Conservation (phyloP, 768 basidiomycete genomes). For the Scleroderma citrinum region DNA sequence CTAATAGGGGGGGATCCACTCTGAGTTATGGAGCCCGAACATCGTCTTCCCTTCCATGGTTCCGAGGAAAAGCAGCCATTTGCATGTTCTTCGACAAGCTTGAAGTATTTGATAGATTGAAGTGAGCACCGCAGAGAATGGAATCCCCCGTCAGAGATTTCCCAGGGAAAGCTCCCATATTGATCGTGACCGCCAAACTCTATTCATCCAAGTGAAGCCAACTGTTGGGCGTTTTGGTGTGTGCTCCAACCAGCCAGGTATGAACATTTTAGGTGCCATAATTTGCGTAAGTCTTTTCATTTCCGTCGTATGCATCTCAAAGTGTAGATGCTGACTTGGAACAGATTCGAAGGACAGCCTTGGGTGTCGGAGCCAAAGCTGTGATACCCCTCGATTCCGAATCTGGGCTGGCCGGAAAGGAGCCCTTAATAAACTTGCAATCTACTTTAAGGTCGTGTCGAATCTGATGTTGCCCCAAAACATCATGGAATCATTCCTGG, state of each 20-base stretch:
- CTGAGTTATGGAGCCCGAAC: too few species aligned
- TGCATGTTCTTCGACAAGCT: too few species aligned
- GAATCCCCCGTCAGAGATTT: constrained; percentile 63
- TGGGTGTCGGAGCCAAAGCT: constrained; percentile 65
- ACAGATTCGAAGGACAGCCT: constrained; percentile 28
- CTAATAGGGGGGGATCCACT: constrained; percentile 25
- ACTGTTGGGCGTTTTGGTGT: constrained; percentile 71
- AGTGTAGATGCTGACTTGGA: constrained; percentile 3
- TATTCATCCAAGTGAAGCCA: constrained; percentile 48
- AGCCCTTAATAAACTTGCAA: constrained; percentile 15
- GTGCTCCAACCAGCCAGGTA: constrained; percentile 58
- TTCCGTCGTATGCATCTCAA: constrained; percentile 6
- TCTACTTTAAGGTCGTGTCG: constrained; percentile 19
- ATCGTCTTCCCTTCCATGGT: neutral
- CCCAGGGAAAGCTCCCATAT: too few species aligned
- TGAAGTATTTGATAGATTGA: too few species aligned
- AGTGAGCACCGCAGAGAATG: constrained; percentile 69
- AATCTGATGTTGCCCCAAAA: constrained; percentile 18
- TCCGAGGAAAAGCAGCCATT: neutral
- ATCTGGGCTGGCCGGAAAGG: constrained; percentile 15
- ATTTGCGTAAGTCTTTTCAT: constrained; percentile 44
- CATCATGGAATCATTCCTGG: constrained; percentile 63
- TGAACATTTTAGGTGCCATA: constrained; percentile 80
- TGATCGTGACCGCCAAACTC: too few species aligned
- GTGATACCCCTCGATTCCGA: constrained; percentile 24